Base-by-base conservation (phyloP, 495 filamentous ascomycete species). In the Penicillium arizonense region DNA sequence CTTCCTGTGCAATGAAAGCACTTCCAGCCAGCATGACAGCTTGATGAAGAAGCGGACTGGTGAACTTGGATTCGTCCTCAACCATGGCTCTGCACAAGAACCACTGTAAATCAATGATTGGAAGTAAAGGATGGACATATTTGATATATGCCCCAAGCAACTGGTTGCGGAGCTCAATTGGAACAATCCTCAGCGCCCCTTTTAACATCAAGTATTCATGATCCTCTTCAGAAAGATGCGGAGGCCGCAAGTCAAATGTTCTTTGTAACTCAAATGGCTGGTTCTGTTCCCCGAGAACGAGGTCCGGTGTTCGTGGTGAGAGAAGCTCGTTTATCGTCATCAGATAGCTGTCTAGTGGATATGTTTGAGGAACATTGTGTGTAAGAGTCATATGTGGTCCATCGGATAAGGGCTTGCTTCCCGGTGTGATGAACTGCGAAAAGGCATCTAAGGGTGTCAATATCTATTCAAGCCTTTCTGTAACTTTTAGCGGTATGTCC, bases 351-450 rank as follows among this genome's bases (percentile, higher is more conserved):
- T 50, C 48, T 35, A 50, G 21, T 16, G 48, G 48, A 26, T 50
- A 50, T 50, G 48, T 50, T 9, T 50, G 48, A 30, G 48, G 48
- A 16, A 50, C 48, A 28, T 50, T 35, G 3, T n/a, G 38, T n/a
- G 48, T 50, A 12, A 16, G 10, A 3, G 26, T 42, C 48, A 50
- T 50, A 13, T 50, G 48, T 21, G 48, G 38, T 50, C 35, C 38
- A 18, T 26, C 38, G 7, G 48, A 50, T 41, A 41, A 34, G 18
- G 37, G 47, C 24, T 50, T 50, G 3, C 38, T 50, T 2, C 48
- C 48, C 12, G 48, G 24, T 9, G 37, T 9, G 13, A 50, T 28
- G 39, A 43, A 21, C 16, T 50, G 38, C 9, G 20, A 38, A 35
- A 50, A 50, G 13, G 30, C 20, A 35, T 6, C 48, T 50, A 21